phyloP scores from a whole-genome alignment of 169 alveolate species.

The Sarcocystis neurona region DNA sequence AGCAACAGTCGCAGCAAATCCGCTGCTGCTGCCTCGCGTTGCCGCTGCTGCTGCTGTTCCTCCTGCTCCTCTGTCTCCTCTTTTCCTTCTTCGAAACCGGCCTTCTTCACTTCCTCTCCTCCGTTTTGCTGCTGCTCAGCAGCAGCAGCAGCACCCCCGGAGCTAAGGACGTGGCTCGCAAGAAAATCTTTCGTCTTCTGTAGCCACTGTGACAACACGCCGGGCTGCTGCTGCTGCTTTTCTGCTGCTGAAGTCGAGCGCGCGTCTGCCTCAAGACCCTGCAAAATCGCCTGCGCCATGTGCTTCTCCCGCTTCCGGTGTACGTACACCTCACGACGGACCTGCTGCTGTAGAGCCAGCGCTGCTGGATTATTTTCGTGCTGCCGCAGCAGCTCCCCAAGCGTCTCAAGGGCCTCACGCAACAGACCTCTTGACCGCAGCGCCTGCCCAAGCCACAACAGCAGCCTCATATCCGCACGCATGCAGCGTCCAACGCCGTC shows the following conservation, averaged over 20 bases:
- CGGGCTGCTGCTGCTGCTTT: no score
- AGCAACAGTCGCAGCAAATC: no score
- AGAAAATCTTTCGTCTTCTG: background rate
- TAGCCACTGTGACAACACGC: background rate
- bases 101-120: no score
- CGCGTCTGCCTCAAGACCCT: constrained; percentile 47
- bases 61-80: no score
- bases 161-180: background rate
- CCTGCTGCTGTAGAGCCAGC: constrained; percentile 46
- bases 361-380: constrained; percentile 59
- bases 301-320: constrained; percentile 49
- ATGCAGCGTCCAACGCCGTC: background rate
- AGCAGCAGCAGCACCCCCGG: background rate
- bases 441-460: constrained; percentile 31
- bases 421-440: constrained; percentile 48
- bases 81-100: no score
- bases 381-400: constrained; percentile 31
- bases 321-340: constrained; percentile 35
- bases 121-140: no score
- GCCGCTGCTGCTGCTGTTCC: no score
- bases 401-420: constrained; percentile 50
- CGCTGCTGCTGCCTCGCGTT: no score
- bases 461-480: no score
- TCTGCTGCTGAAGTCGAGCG: no score
- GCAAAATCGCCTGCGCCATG: constrained; percentile 49